Base-by-base conservation (phyloP, 2,329 filamentous ascomycete genomes). In the Juglanconis oblonga region DNA sequence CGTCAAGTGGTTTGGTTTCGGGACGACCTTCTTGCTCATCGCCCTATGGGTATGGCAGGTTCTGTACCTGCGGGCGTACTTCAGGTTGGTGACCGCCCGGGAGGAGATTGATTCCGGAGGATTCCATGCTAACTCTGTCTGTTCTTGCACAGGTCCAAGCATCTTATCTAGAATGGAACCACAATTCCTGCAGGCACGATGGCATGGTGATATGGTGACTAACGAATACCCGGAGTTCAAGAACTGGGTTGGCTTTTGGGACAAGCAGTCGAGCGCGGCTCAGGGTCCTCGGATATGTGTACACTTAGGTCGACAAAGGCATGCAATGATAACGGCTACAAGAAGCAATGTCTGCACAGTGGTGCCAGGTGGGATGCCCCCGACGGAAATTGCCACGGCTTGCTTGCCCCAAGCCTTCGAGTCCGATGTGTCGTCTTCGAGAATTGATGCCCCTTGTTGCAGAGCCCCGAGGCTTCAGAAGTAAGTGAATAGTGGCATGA, bases 1-100 rank as follows among this genome's bases (percentile, higher is more conserved):
- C 62, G 95, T 99, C 71, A 99, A 98, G 82, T 98, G 92, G 92
- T 99, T 99, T 77, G 94, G 94, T 52, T 87, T 97, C 74, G 87
- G 88, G 66, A 98, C 94, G 33, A 98, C 97, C 79, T 89, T 92
- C 64, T 88, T 97, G 81, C 80, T 99, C 68, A 81, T 97, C 67
- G 91, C 86, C 38, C 81, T 99, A 68, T 96, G 95, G 75, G 92
- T 81, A 47, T 99, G 95, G 95, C 95, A 99, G 86, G 91, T 99
- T 72, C 87, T 99, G 73, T 99, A 99, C 78, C 82, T 99, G 77
- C 85, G 95, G 74, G 93, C 94, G 65, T 99, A 99, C 83, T 99
- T 99, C 83, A 87, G 92, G 83, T 90, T 45, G 3, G 70, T 68
- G 38, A 7, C 5, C 33, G 35, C 40, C 11, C 4, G 35, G 32